Evolutionary conservation across 768 basidiomycete species (phyloP).

Genomic region (Mycena alexandri): DNA sequence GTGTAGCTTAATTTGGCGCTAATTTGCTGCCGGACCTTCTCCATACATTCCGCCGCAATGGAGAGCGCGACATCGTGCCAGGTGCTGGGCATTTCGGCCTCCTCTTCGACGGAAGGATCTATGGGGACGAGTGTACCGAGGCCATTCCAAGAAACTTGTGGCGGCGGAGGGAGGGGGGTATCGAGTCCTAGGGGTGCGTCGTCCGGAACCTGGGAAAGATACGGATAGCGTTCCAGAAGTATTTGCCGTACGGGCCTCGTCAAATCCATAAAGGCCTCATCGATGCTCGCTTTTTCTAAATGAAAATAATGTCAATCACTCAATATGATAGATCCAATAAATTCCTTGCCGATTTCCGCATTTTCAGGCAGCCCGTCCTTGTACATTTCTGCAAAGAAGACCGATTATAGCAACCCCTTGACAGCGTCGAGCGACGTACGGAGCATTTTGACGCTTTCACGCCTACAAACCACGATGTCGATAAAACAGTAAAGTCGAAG

Average conservation of each 20-base stretch:
- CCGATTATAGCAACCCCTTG: neutral
- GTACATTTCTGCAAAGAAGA: slow-evolving; percentile 63
- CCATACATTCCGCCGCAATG: slow-evolving; percentile 90
- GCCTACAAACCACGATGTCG: slow-evolving; percentile 52
- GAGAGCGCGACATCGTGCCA: slow-evolving; percentile 96
- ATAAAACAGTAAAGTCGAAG: neutral
- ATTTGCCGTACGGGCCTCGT: slow-evolving; percentile 83
- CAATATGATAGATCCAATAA: neutral
- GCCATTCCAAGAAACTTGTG: slow-evolving; percentile 70
- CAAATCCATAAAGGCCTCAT: slow-evolving; percentile 96
- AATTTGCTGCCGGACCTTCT: slow-evolving; percentile 77
- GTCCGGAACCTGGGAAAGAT: slow-evolving; percentile 77
- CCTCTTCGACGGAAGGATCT: slow-evolving; percentile 46
- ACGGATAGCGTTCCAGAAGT: slow-evolving; percentile 80
- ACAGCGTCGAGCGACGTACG: slow-evolving; percentile 20
- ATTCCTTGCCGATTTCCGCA: slow-evolving; percentile 81
- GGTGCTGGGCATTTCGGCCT: slow-evolving; percentile 54
- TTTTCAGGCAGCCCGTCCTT: slow-evolving; percentile 76
- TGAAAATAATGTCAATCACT: slow-evolving; percentile 4
- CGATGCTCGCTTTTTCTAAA: slow-evolving; percentile 95
- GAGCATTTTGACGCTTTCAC: slow-evolving; percentile 91
- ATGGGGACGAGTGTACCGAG: slow-evolving; percentile 75
- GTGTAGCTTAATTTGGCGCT: slow-evolving; percentile 85
- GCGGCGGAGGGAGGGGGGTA: slow-evolving; percentile 81
- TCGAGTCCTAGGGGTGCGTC: slow-evolving; percentile 80